These are phyloP conservation scores for Crepidotus variabilis DNA, from an alignment of 768 basidiomycete species.

Conservation along the genomic window DNA sequence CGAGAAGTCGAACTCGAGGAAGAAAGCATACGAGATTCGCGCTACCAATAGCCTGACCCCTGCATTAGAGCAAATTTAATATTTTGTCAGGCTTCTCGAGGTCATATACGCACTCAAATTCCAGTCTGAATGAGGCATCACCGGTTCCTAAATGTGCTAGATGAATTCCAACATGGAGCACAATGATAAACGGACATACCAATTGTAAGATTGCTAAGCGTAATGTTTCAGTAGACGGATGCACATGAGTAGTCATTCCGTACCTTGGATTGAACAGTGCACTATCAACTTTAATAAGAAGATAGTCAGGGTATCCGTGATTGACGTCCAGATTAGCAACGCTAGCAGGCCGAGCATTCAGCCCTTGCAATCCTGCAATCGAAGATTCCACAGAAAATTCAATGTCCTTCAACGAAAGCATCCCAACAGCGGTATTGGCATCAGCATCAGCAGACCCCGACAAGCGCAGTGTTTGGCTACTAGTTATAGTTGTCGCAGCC, in stretches of 20 bases:
- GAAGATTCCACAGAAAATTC: conserved; percentile 54
- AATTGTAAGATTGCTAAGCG: conserved; percentile 38
- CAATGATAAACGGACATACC: conserved; percentile 20
- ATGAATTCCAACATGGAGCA: background rate
- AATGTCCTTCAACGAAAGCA: conserved; percentile 54
- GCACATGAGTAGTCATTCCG: conserved; percentile 6
- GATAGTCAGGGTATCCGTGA: conserved; percentile 60
- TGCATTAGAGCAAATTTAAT: conserved; percentile 15
- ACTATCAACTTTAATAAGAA: conserved; percentile 65
- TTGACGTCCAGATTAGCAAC: conserved; percentile 61
- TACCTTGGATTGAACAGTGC: conserved; percentile 65
- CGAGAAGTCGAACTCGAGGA: background rate
- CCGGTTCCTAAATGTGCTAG: conserved; percentile 43
- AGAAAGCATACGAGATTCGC: conserved; percentile 46
- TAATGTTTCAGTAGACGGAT: background rate
- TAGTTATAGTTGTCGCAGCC: conserved; percentile 52
- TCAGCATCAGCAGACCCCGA: conserved; percentile 54
- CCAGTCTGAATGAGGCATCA: conserved; percentile 57
- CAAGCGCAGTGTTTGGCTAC: conserved; percentile 41
- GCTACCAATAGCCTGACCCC: conserved; percentile 50
- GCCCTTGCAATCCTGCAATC: conserved; percentile 62
- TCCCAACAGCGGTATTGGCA: conserved; percentile 62
- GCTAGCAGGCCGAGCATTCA: conserved; percentile 52
- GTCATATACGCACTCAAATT: conserved; percentile 43
- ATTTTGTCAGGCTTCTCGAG: background rate